Evolutionary conservation across 306 rosid species (phyloP).

Genomic region (Biancaea sappan): DNA sequence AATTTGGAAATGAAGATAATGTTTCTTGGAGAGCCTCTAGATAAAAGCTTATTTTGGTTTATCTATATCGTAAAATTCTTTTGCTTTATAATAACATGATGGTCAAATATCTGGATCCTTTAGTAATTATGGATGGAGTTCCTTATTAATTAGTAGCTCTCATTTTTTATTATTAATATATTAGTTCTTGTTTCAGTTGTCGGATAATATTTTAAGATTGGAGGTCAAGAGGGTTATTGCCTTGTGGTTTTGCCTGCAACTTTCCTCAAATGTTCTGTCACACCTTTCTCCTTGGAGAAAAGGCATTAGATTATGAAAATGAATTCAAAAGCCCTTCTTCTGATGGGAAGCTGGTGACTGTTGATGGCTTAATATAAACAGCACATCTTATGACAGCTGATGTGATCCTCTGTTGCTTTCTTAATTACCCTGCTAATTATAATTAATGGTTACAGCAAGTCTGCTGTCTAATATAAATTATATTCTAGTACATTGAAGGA

Average conservation of each 20-base stretch:
- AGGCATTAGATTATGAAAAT: slow-evolving; percentile 10
- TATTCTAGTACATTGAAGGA: not conserved
- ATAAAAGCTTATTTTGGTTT: slow-evolving; percentile 87
- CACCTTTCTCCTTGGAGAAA: not conserved
- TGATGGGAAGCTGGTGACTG: not conserved
- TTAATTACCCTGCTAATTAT: not conserved
- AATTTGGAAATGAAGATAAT: slow-evolving; percentile 47
- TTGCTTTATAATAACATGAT: slow-evolving; percentile 18
- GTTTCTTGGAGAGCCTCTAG: slow-evolving; percentile 72
- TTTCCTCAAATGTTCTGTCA: not conserved
- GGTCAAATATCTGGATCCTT: slow-evolving; percentile 9
- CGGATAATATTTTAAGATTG: not conserved
- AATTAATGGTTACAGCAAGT: not conserved
- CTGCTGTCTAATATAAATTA: not conserved
- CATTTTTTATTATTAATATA: not conserved
- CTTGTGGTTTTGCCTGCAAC: not conserved
- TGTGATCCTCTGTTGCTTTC: slow-evolving; percentile 12
- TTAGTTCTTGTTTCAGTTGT: not conserved
- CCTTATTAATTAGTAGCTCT: not conserved
- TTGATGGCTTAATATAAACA: not conserved
- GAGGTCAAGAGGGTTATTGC: slow-evolving; percentile 7
- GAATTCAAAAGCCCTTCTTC: slow-evolving; percentile 1
- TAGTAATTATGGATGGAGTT: not conserved
- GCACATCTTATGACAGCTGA: not conserved
- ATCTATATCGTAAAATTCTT: slow-evolving; percentile 82